Conservation (phyloP, 371 early-diverging fungal genomes). For the Apophysomyces ossiformis region DNA sequence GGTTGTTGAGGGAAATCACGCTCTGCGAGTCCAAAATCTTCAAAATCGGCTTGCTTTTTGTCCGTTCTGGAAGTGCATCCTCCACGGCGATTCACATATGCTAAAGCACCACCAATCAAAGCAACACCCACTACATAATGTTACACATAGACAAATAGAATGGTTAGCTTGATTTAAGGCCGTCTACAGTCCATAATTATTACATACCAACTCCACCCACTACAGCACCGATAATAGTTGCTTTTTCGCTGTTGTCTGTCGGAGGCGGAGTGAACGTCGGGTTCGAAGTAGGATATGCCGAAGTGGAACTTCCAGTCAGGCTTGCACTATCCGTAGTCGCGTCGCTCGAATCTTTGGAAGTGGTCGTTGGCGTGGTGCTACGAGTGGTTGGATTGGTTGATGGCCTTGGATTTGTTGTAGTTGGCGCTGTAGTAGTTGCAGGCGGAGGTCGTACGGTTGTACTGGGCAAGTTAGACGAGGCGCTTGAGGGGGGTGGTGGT, state of each 20-base stretch:
- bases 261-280: neutral
- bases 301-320: slow-evolving; percentile 2
- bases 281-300: neutral
- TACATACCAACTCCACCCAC: slow-evolving; percentile 50
- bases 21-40: slow-evolving; percentile 53
- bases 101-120: slow-evolving; percentile 38
- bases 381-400: slow-evolving; percentile 5
- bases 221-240: slow-evolving; percentile 30
- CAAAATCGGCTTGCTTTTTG: slow-evolving; percentile 37
- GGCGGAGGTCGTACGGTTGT: neutral
- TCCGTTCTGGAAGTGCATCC: slow-evolving; percentile 35
- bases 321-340: neutral
- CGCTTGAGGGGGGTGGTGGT: neutral
- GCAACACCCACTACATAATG: slow-evolving; percentile 40
- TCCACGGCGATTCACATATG: slow-evolving; percentile 41
- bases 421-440: slow-evolving; percentile 11
- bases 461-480: neutral
- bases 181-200: neutral
- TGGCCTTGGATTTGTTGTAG: slow-evolving; percentile 11
- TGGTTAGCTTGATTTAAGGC: slow-evolving; percentile 1
- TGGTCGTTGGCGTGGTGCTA: slow-evolving; percentile 8
- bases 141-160: neutral
- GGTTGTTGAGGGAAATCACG: slow-evolving; percentile 36
- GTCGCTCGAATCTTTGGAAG: neutral
- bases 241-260: neutral